Conservation (phyloP, 192 early-diverging fungal genomes). For the Entomortierella lignicola region DNA sequence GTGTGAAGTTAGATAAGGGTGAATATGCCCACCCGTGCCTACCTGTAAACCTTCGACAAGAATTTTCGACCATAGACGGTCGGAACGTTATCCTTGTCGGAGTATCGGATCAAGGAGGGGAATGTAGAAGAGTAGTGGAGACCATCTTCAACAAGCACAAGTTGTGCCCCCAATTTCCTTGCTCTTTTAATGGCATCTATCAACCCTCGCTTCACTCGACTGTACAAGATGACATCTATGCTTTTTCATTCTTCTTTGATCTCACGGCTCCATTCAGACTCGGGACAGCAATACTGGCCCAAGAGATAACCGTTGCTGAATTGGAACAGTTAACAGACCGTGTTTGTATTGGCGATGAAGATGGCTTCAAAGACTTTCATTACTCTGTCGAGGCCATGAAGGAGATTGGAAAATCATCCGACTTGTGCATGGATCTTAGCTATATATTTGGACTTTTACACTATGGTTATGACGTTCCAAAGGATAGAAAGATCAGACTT, state of each 20-base stretch:
- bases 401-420: conserved; percentile 65
- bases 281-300: conserved; percentile 59
- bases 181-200: conserved; percentile 94
- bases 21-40: conserved; percentile 65
- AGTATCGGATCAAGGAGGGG: conserved; percentile 64
- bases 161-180: conserved; percentile 69
- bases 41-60: conserved; percentile 38
- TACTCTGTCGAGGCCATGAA: conserved; percentile 61
- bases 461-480: conserved; percentile 85
- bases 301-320: conserved; percentile 80
- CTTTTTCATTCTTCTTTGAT: conserved; percentile 98
- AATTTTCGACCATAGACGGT: conserved; percentile 21
- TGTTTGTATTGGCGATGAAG: conserved; percentile 69
- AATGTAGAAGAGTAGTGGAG: conserved; percentile 65
- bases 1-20: conserved; percentile 27
- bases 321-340: conserved; percentile 73
- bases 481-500: conserved; percentile 76
- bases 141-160: conserved; percentile 82
- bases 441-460: conserved; percentile 89
- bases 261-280: conserved; percentile 73
- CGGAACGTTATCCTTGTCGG: conserved; percentile 62
- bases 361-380: conserved; percentile 58
- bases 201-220: conserved; percentile 78
- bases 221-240: conserved; percentile 87
- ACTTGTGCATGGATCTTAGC: conserved; percentile 92